phyloP scores from a whole-genome alignment of 2,329 filamentous ascomycete genomes.

The Neopestalotiopsis sp. region DNA sequence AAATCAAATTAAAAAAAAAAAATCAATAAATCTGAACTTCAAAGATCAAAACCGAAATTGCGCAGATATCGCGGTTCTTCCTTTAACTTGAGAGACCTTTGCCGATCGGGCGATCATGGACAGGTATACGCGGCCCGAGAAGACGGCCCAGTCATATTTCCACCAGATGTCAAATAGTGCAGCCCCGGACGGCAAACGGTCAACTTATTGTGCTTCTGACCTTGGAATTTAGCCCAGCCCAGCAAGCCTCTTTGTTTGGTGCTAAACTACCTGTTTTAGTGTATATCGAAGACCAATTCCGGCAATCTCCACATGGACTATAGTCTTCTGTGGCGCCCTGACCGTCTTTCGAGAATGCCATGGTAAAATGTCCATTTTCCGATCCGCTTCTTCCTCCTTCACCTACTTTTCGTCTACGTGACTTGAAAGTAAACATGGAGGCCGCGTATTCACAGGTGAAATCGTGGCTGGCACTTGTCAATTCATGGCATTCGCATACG shows the following conservation, averaged over 20 bases:
- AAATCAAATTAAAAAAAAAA: neutral
- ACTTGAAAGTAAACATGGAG: neutral
- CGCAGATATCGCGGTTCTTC: no score
- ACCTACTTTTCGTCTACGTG: neutral
- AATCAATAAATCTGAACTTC: neutral
- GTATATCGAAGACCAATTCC: neutral
- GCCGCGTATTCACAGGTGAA: no score
- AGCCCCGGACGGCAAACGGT: neutral
- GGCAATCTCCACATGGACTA: neutral
- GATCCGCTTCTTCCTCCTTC: neutral
- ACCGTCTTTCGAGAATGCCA: neutral
- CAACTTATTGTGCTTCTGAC: neutral
- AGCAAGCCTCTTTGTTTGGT: neutral
- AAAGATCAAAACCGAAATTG: no score
- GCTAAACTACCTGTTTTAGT: neutral
- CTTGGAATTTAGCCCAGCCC: neutral
- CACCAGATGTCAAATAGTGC: neutral
- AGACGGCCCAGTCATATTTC: neutral
- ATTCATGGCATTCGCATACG: no score
- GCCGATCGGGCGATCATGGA: no score
- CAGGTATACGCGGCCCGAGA: no score
- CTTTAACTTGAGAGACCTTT: no score
- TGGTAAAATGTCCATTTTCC: neutral
- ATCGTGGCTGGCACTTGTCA: no score
- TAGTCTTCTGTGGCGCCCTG: neutral